These are phyloP conservation scores for Bolboschoenoplectus hybrid DNA, from an alignment of 202 grass and related monocot genomes.

Conservation along the genomic window DNA sequence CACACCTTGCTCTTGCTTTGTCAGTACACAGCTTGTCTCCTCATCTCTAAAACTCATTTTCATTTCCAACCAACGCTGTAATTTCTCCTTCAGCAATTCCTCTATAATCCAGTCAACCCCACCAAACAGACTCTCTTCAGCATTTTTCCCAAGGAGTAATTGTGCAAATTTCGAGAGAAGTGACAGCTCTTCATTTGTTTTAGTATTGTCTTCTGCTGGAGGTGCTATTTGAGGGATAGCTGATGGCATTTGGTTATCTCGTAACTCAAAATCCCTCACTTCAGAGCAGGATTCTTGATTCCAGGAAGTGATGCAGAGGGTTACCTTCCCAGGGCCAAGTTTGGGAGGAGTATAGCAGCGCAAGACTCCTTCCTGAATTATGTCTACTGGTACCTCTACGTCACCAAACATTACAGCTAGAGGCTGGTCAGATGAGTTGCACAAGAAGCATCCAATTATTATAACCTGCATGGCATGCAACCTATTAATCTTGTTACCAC, in stretches of 20 bases:
- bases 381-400: conserved; percentile 71
- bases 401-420: conserved; percentile 86
- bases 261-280: conserved; percentile 86
- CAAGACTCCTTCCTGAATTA: conserved; percentile 87
- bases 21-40: conserved; percentile 54
- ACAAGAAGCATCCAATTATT: conserved; percentile 90
- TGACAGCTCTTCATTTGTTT: conserved; percentile 67
- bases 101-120: conserved; percentile 75
- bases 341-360: conserved; percentile 73
- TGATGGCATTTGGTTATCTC: conserved; percentile 48
- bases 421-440: conserved; percentile 50
- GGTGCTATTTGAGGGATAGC: conserved; percentile 42
- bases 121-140: conserved; percentile 46
- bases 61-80: conserved; percentile 66
- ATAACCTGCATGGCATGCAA: conserved; percentile 62
- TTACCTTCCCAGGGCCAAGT: conserved; percentile 63
- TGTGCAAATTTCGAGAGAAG: conserved; percentile 69
- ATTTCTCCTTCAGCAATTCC: conserved; percentile 82
- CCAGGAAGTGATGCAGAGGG: conserved; percentile 63
- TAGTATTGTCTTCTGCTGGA: conserved; percentile 38
- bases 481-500: conserved; percentile 34
- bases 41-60: conserved; percentile 47
- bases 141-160: conserved; percentile 68
- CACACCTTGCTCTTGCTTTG: conserved; percentile 84
- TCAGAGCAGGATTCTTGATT: conserved; percentile 89